These are phyloP conservation scores for Tuber indicum DNA, from an alignment of 495 filamentous ascomycete genomes.

Conservation along the genomic window DNA sequence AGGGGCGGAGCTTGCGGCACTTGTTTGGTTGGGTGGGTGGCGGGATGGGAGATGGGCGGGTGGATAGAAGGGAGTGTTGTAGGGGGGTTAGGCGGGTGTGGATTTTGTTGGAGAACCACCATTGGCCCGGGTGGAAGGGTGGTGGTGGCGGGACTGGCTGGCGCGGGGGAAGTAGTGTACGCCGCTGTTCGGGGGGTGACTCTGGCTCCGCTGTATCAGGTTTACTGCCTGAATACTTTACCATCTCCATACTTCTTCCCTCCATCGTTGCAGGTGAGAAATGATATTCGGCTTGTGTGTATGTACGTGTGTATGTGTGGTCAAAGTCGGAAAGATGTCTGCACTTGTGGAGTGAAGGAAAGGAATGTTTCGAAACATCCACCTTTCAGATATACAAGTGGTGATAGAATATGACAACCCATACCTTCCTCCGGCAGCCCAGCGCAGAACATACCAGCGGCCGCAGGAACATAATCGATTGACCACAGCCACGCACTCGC, in stretches of 20 bases:
- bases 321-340: background rate
- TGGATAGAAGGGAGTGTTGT: conserved; percentile 20
- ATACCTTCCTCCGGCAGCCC: background rate
- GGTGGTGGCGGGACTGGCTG: background rate
- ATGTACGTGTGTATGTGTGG: background rate
- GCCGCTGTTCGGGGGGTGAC: conserved; percentile 12
- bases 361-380: background rate
- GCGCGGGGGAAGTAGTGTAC: background rate
- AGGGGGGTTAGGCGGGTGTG: conserved; percentile 18
- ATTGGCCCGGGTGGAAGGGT: conserved; percentile 9
- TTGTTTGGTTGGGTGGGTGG: conserved; percentile 14
- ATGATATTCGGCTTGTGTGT: background rate
- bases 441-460: background rate
- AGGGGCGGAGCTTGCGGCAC: conserved; percentile 31
- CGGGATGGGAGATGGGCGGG: conserved; percentile 4
- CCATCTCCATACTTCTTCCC: background rate
- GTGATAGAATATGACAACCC: background rate
- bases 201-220: conserved; percentile 2
- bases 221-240: background rate
- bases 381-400: background rate
- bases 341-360: background rate
- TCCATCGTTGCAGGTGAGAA: background rate
- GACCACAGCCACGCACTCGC: background rate
- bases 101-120: conserved; percentile 28
- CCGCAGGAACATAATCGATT: background rate